Base-by-base conservation (phyloP, 257 asterid species). In the Prunella vulgaris region DNA sequence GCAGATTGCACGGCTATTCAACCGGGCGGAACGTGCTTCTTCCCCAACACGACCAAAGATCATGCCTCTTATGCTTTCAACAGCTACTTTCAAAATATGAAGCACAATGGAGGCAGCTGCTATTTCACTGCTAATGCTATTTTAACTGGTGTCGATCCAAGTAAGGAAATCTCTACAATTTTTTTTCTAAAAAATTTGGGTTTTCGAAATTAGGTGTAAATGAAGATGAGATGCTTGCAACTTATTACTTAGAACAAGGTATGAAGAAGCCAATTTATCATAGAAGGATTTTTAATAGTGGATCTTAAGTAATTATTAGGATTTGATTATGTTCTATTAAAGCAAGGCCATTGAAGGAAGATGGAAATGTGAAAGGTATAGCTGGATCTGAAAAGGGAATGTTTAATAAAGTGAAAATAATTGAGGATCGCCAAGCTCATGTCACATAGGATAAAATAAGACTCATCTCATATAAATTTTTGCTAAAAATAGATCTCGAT, bases 1-100 rank as follows among this genome's bases (percentile, higher is more conserved):
- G 97, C 89, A 48, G 73, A 90, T 10, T 90, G 97, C 74, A 72
- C 70, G 2, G 74, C 79, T 17, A 82, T 86, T 22, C 71, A 84
- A 54, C 46, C 46, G 32, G 22, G 79, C 14, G 72, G 79, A n/a
- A 17, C 78, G 15, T 90, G 97, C 64, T 80, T 69, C 28, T 59
- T 66, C 5, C 93, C 94, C 12, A 78, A 90, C 77, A 82, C 88
- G 0, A 64, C 73, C 0, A 80, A 38, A 66, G 87, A 82, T 8
- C 97, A 85, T 63, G 97, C 92, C 40, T 82, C 92, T 24, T 88
- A 63, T 78, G 97, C 90, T 13, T 88, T 88, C 87, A 90, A 90
- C 52, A 86, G 89, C 79, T 88, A 90, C 71, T 88, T 80, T 74
- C 97, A 90, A 77, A 83, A 81, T 5, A 71, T 72, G 70, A 90